A percentile compares a stretch with the other conserved stretches of the same genome.
Evolutionary conservation across 768 basidiomycete genomes (phyloP).

Genomic region (Rhizopogon vesiculosus): DNA sequence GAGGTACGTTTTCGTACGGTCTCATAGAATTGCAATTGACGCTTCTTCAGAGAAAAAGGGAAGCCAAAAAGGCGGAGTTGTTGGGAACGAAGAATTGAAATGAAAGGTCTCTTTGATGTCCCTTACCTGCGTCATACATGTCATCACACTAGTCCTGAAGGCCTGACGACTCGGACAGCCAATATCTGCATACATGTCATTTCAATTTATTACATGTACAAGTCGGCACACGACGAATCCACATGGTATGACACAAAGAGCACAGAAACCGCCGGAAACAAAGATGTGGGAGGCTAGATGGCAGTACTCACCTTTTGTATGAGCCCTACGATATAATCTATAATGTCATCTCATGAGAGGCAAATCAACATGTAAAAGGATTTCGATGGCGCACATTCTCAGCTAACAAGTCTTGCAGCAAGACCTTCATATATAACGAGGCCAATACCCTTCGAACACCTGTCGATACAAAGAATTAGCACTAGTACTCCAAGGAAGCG

Average conservation of each 20-base stretch:
- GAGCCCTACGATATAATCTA: too few species aligned
- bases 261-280: not conserved
- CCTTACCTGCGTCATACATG: too few species aligned
- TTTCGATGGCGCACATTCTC: too few species aligned
- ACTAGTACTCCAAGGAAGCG: not conserved
- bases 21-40: not conserved
- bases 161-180: too few species aligned
- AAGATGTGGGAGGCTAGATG: not conserved
- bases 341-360: too few species aligned
- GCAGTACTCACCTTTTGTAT: not conserved
- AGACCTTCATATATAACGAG: not conserved
- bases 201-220: not conserved
- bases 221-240: not conserved
- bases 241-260: not conserved
- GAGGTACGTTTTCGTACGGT: too few species aligned
- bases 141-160: too few species aligned
- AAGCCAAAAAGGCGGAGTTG: constrained; percentile 42
- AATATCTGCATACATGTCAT: not conserved
- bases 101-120: not conserved
- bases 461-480: not conserved
- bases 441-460: not conserved
- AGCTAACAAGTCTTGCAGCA: not conserved
- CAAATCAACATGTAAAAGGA: too few species aligned
- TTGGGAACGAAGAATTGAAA: constrained; percentile 1
- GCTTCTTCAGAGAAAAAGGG: constrained; percentile 44